Base-by-base conservation (phyloP, 2,329 filamentous ascomycete genomes). In the Ceratocystis colombiana region DNA sequence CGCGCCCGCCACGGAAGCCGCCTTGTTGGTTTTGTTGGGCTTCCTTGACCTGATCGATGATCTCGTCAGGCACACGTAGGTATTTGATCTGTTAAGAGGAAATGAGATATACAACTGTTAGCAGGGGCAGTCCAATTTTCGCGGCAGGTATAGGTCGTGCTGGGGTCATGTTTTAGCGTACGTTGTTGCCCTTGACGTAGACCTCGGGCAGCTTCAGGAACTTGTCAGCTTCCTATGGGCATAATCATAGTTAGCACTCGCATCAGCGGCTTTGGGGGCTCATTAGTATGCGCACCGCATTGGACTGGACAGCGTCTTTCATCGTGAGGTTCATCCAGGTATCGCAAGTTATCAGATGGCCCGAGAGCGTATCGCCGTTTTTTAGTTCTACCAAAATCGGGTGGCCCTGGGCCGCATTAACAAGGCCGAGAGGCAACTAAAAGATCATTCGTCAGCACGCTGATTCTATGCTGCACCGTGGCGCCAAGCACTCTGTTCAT, bases 251-350 rank as follows among this genome's bases (percentile, higher is more conserved):
- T 73, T 48, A 73, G 71, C 61, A 66, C 68, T 50, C 55, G 66
- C 57, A 63, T 63, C 2, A 28, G 8, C 37, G 7, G 15, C 48
- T 46, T 48, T 46, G 61, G 37, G 25, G 12, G 33, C 30, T 50
- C 7, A 28, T 48, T 7, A 8, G 22, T 2, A 37, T 22, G 71
- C 80, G 64, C 77, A 88, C 85, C 28, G 93, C 87, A 74, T 88
- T 96, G 20, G 94, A 97, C 77, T 97, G 93, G 45, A 97, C 90
- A 25, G 99, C 95, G 76, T 97, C 94, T 77, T 94, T 96, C 71
- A 99, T 79, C 1, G 93, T 97, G 71, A 99, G 80, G 79, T 99
- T 99, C 94, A 99, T 99, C 91, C 94, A 99, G 62, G 93, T 99
- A 76, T 99, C 94, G 85, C 93, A 99, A 76, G 88, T 90, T 76